Conservation (phyloP, 1,284 basidiomycete species). For the Tylopilus orsonianus region DNA sequence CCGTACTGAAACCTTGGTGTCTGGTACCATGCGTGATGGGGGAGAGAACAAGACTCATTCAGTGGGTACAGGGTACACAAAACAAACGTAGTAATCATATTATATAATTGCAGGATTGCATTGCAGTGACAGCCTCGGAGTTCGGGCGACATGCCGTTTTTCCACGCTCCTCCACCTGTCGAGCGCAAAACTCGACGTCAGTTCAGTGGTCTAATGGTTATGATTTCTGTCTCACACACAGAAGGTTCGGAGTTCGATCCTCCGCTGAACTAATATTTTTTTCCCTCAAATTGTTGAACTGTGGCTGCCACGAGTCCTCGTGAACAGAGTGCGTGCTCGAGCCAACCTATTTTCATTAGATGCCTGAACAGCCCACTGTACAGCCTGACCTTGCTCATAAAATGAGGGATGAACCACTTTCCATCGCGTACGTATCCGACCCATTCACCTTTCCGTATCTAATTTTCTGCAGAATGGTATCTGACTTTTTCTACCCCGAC, state of each 20-base stretch:
- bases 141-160: too few species aligned
- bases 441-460: not conserved
- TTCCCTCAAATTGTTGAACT: too few species aligned
- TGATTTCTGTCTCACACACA: slow-evolving; percentile 48
- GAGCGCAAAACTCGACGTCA: not conserved
- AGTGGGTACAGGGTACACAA: too few species aligned
- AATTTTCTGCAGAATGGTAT: slow-evolving; percentile 72
- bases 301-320: too few species aligned
- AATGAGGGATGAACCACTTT: slow-evolving; percentile 30
- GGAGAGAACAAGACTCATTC: too few species aligned
- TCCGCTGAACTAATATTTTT: slow-evolving; percentile 40
- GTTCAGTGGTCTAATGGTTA: slow-evolving; percentile 45
- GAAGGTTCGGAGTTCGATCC: slow-evolving; percentile 48
- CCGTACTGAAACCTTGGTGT: too few species aligned
- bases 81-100: too few species aligned
- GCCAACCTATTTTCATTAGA: not conserved
- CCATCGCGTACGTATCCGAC: slow-evolving; percentile 29
- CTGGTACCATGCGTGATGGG: too few species aligned
- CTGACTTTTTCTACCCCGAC: slow-evolving; percentile 95
- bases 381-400: not conserved
- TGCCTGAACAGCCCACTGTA: not conserved
- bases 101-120: too few species aligned
- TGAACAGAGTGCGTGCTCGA: too few species aligned
- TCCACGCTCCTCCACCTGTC: not conserved
- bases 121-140: too few species aligned